Evolutionary conservation across 306 rosid species (phyloP).

Genomic region (Fagus sylvatica): DNA sequence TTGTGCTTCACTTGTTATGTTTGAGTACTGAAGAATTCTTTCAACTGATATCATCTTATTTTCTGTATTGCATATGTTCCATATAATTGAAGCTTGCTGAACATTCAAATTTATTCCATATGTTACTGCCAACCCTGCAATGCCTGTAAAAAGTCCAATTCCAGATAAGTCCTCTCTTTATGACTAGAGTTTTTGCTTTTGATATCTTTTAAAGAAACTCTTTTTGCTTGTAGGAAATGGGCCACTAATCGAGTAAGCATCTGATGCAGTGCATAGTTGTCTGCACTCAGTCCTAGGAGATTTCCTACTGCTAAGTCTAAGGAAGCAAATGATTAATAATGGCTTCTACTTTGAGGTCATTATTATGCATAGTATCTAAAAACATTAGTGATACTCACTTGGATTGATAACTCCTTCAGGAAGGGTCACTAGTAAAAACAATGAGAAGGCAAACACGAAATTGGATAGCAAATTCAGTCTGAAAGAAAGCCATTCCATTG

Average conservation of each 20-base stretch:
- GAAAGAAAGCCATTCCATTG: conserved; percentile 98
- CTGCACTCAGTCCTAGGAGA: background rate
- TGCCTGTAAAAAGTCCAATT: conserved; percentile 54
- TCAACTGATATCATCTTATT: conserved; percentile 96
- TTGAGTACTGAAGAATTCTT: conserved; percentile 82
- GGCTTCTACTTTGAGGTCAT: background rate
- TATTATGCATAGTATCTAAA: background rate
- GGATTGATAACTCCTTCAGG: conserved; percentile 93
- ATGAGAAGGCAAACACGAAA: conserved; percentile 86
- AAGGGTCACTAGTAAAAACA: conserved; percentile 76
- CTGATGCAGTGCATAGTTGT: background rate
- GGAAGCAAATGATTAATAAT: background rate
- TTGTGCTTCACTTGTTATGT: conserved; percentile 80
- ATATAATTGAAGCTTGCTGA: conserved; percentile 80
- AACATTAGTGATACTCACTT: conserved; percentile 53
- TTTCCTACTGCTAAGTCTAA: background rate
- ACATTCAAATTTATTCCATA: conserved; percentile 93
- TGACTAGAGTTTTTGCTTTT: background rate
- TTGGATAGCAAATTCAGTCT: conserved; percentile 85
- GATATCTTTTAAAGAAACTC: background rate
- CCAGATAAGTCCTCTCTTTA: conserved; percentile 1
- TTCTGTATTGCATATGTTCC: conserved; percentile 97
- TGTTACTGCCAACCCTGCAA: conserved; percentile 95
- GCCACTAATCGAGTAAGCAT: background rate
- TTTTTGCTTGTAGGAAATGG: background rate